Evolutionary conservation across 2,329 filamentous ascomycete genomes (phyloP).

Genomic region (Ceratocystis papillata): DNA sequence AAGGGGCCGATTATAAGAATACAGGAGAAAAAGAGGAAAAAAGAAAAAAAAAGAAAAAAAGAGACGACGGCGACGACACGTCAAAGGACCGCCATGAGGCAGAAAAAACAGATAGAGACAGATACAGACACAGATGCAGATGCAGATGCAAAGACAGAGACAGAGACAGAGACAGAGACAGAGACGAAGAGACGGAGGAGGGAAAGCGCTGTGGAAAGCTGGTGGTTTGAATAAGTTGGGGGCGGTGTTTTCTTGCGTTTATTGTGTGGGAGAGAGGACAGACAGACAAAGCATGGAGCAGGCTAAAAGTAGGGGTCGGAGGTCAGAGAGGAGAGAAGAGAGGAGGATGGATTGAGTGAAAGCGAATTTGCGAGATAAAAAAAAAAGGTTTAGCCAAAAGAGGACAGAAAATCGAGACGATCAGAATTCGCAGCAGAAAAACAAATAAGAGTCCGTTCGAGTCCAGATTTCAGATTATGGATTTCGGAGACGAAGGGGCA

Average conservation of each 20-base stretch:
- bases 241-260: background rate
- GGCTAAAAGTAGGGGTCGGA: background rate
- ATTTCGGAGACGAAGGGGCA: background rate
- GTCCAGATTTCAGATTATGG: background rate
- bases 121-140: background rate
- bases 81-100: constrained; percentile 5
- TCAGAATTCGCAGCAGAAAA: background rate
- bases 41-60: background rate
- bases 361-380: background rate
- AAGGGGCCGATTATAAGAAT: background rate
- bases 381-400: background rate
- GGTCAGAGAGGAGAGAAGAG: background rate
- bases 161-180: too few species aligned
- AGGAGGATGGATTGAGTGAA: background rate
- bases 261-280: background rate
- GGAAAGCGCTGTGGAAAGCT: too few species aligned
- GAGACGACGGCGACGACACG: background rate
- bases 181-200: too few species aligned
- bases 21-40: background rate
- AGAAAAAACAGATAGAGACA: background rate
- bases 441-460: background rate
- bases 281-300: background rate
- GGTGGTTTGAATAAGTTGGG: too few species aligned
- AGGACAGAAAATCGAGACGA: background rate
- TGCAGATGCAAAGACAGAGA: too few species aligned